These are phyloP conservation scores for Chlamydomonas schloesseri DNA, from an alignment of 139 green algal species.

Conservation along the genomic window DNA sequence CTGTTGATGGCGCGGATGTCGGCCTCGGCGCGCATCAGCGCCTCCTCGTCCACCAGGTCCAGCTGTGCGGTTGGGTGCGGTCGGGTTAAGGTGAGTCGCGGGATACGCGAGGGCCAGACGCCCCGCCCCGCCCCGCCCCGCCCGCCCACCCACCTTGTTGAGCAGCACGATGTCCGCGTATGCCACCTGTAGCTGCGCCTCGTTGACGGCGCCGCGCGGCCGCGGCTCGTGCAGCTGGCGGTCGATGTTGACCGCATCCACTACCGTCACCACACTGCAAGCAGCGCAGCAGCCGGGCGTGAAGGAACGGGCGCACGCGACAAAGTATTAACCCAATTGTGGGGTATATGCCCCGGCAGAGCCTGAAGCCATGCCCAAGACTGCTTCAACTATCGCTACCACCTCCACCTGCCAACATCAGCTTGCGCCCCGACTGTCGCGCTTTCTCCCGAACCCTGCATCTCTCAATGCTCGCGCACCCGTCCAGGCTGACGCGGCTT, in stretches of 20 bases:
- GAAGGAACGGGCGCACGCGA: too few species aligned
- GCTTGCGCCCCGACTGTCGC: too few species aligned
- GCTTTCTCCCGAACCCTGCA: too few species aligned
- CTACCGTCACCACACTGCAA: slow-evolving; percentile 68
- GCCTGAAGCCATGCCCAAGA: too few species aligned
- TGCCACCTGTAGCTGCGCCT: slow-evolving; percentile 88
- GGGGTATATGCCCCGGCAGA: too few species aligned
- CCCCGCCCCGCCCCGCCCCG: too few species aligned
- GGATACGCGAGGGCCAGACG: too few species aligned
- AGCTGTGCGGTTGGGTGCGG: slow-evolving; percentile 62
- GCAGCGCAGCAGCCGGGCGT: too few species aligned
- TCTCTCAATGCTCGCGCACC: neutral
- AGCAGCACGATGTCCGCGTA: slow-evolving; percentile 90
- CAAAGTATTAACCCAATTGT: too few species aligned
- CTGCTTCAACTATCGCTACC: too few species aligned
- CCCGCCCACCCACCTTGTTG: slow-evolving; percentile 7
- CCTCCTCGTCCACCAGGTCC: slow-evolving; percentile 73
- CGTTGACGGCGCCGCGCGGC: slow-evolving; percentile 69
- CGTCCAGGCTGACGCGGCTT: slow-evolving; percentile 78
- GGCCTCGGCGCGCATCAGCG: slow-evolving; percentile 56
- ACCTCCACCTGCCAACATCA: too few species aligned
- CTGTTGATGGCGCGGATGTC: slow-evolving; percentile 79
- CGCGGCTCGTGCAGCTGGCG: slow-evolving; percentile 72
- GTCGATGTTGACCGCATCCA: slow-evolving; percentile 82
- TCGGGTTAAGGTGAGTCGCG: too few species aligned